phyloP scores from a whole-genome alignment of 352 stramenopile species.

The Phytophthora ohioensis region DNA sequence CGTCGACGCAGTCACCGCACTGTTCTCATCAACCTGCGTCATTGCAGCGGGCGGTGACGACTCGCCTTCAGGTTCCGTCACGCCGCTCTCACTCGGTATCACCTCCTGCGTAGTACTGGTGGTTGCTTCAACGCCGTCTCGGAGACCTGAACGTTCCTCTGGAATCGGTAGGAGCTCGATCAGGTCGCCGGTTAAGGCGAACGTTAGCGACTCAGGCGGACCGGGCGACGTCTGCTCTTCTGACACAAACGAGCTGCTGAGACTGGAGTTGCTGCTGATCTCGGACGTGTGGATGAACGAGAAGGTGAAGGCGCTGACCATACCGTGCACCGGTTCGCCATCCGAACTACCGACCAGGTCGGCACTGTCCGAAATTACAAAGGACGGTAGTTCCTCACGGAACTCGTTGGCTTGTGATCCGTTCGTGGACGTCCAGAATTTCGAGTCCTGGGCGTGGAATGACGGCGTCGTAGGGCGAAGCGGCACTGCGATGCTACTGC shows the following conservation, averaged over 20 bases:
- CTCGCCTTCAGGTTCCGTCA: conserved; percentile 31
- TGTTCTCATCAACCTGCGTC: conserved; percentile 23
- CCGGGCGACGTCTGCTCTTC: conserved; percentile 23
- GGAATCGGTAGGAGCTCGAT: conserved; percentile 43
- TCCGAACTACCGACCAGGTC: conserved; percentile 60
- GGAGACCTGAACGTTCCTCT: conserved; percentile 36
- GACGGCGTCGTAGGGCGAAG: conserved; percentile 46
- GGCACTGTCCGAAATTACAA: conserved; percentile 55
- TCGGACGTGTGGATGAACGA: conserved; percentile 77
- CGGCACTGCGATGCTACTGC: conserved; percentile 16
- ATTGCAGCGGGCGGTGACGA: conserved; percentile 6
- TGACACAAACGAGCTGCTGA: conserved; percentile 17
- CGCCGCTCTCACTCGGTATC: conserved; percentile 13
- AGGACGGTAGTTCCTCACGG: conserved; percentile 52
- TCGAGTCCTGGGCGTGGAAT: conserved; percentile 32
- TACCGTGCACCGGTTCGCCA: conserved; percentile 62
- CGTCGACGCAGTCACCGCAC: conserved; percentile 23
- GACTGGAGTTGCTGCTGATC: conserved; percentile 40
- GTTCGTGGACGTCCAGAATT: conserved; percentile 24
- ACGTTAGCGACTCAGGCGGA: conserved; percentile 30
- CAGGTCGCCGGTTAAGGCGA: conserved; percentile 29
- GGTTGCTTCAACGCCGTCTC: conserved; percentile 12
- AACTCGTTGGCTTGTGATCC: conserved; percentile 40
- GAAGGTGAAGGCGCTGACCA: conserved; percentile 74
- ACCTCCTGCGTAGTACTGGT: conserved; percentile 13